Evolutionary conservation across 257 asterid genomes (phyloP).

Genomic region (Buddleja alternifolia): DNA sequence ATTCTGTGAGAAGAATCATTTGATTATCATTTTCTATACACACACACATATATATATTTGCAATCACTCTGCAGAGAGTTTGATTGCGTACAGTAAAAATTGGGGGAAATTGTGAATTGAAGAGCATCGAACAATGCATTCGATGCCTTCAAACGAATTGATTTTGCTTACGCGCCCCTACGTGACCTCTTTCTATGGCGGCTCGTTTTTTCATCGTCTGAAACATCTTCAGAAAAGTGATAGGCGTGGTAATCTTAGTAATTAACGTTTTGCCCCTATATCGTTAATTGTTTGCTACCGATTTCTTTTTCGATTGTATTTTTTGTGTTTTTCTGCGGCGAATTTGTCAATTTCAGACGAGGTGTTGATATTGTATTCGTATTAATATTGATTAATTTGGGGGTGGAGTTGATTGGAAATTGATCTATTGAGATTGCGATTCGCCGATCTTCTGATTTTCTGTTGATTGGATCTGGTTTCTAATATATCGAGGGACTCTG

Average conservation of each 20-base stretch:
- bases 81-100: background rate
- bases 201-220: conserved; percentile 60
- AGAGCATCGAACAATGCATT: conserved; percentile 75
- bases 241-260: conserved; percentile 63
- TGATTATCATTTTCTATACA: background rate
- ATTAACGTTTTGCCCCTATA: conserved; percentile 33
- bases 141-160: conserved; percentile 55
- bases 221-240: conserved; percentile 61
- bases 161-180: conserved; percentile 46
- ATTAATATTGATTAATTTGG: conserved; percentile 19
- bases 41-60: no score
- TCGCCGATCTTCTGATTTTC: conserved; percentile 20
- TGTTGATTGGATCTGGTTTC: conserved; percentile 33
- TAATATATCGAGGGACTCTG: background rate
- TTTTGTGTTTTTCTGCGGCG: background rate
- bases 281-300: conserved; percentile 1
- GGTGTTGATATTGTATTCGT: conserved; percentile 12
- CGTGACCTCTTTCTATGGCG: conserved; percentile 55
- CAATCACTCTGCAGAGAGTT: background rate
- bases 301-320: conserved; percentile 18
- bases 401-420: conserved; percentile 25
- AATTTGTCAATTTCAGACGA: conserved; percentile 17
- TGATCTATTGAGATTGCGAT: conserved; percentile 19
- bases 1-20: background rate
- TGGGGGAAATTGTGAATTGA: conserved; percentile 33